These are phyloP conservation scores for Penicillium sclerotiorum DNA, from an alignment of 2,329 filamentous ascomycete genomes.

Conservation along the genomic window DNA sequence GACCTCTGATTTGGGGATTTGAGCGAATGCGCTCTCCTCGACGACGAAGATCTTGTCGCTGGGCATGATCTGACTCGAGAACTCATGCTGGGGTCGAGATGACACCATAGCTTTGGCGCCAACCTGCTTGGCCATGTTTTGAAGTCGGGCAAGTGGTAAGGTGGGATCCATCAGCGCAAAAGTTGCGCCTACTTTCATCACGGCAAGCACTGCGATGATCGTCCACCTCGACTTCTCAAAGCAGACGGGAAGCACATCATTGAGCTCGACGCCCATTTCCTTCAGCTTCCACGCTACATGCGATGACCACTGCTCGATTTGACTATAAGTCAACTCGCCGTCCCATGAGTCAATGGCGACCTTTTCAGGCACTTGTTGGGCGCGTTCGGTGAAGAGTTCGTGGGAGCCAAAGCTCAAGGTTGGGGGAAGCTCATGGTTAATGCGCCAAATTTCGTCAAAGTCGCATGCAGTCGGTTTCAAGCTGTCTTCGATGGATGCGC, in stretches of 20 bases:
- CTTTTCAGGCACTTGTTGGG: constrained; percentile 27
- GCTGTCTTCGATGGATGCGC: constrained; percentile 33
- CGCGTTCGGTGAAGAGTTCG: constrained; percentile 44
- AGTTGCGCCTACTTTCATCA: constrained; percentile 37
- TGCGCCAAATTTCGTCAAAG: constrained; percentile 50
- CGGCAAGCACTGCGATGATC: constrained; percentile 34
- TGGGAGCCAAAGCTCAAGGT: constrained; percentile 51
- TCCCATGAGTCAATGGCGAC: constrained; percentile 37
- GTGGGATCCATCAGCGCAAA: constrained; percentile 38
- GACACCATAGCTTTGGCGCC: constrained; percentile 32
- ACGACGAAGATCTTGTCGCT: constrained; percentile 30
- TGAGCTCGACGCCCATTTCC: constrained; percentile 31
- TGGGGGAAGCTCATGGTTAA: constrained; percentile 51
- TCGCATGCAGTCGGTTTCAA: constrained; percentile 41
- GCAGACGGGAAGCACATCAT: constrained; percentile 34
- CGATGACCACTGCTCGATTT: constrained; percentile 40
- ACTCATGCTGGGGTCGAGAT: constrained; percentile 31
- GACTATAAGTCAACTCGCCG: constrained; percentile 32
- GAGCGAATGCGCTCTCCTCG: constrained; percentile 26
- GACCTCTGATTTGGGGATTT: constrained; percentile 11
- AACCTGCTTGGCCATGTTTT: constrained; percentile 36
- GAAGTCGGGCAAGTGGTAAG: constrained; percentile 35
- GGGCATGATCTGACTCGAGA: constrained; percentile 37
- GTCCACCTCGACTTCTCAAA: constrained; percentile 41
- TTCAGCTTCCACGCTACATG: constrained; percentile 28